Conservation (phyloP, 2,329 filamentous ascomycete species). For the Nemania sp. region DNA sequence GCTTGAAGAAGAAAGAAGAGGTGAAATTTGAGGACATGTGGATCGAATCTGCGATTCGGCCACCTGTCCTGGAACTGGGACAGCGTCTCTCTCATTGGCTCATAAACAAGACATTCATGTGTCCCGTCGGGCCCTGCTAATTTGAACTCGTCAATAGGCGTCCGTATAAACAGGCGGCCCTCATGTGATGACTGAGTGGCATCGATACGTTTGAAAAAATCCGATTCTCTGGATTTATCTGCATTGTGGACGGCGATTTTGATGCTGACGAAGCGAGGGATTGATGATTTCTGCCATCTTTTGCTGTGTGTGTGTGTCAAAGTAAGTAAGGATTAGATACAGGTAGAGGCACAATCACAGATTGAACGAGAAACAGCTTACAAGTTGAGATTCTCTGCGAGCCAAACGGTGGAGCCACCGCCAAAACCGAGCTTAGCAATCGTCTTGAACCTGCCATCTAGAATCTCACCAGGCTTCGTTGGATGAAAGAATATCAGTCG, state of each 20-base stretch:
- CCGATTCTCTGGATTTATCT: not conserved
- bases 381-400: conserved; percentile 1
- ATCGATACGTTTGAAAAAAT: not conserved
- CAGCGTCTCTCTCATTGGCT: not conserved
- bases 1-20: not conserved
- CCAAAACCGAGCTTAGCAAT: conserved; percentile 1
- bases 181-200: not conserved
- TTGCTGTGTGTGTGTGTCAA: not conserved
- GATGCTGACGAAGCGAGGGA: not conserved
- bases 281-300: not conserved
- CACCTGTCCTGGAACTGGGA: not conserved
- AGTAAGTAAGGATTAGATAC: not conserved
- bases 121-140: not conserved
- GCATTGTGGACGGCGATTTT: not conserved
- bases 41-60: not conserved
- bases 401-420: conserved; percentile 5
- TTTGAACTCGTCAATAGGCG: not conserved
- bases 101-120: not conserved
- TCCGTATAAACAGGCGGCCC: not conserved
- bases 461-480: not conserved
- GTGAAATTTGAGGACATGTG: not conserved
- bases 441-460: not conserved
- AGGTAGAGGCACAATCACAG: no score
- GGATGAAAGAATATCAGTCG: not conserved
- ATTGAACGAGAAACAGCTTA: no score